phyloP scores from a whole-genome alignment of 768 basidiomycete genomes.

The Lactifluus piperatus region DNA sequence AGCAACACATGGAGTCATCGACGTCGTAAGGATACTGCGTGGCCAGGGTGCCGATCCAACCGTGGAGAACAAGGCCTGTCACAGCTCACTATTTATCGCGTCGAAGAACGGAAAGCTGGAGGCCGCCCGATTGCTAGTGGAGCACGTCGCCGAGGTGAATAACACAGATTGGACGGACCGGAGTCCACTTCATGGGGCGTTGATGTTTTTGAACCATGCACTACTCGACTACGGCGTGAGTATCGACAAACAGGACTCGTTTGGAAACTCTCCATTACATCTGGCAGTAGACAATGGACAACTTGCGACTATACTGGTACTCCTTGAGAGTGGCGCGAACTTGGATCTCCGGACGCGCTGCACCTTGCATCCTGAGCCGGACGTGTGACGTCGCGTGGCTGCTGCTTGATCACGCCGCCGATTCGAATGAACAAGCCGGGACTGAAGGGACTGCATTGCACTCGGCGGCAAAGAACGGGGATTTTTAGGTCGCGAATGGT shows the following conservation, averaged over 20 bases:
- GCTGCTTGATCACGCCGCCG: no score
- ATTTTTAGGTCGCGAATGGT: neutral
- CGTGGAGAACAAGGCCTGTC: no score
- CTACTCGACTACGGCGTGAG: neutral
- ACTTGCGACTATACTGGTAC: no score
- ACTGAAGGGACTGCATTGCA: neutral
- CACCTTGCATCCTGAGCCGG: no score
- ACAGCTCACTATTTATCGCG: neutral
- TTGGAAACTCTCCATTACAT: neutral
- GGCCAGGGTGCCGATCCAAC: no score
- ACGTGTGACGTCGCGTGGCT: no score
- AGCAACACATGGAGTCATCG: neutral
- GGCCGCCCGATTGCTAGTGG: no score
- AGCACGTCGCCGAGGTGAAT: neutral
- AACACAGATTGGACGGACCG: fast-evolving
- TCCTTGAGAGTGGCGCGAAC: no score
- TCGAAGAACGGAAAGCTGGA: neutral
- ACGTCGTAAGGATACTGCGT: no score
- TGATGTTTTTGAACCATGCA: neutral
- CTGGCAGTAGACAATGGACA: neutral
- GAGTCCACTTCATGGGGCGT: neutral
- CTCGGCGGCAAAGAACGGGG: neutral
- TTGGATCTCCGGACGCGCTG: no score
- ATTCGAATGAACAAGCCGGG: neutral
- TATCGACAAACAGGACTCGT: neutral